Conservation (phyloP, 2,329 filamentous ascomycete genomes). For the Epichloe elymi region DNA sequence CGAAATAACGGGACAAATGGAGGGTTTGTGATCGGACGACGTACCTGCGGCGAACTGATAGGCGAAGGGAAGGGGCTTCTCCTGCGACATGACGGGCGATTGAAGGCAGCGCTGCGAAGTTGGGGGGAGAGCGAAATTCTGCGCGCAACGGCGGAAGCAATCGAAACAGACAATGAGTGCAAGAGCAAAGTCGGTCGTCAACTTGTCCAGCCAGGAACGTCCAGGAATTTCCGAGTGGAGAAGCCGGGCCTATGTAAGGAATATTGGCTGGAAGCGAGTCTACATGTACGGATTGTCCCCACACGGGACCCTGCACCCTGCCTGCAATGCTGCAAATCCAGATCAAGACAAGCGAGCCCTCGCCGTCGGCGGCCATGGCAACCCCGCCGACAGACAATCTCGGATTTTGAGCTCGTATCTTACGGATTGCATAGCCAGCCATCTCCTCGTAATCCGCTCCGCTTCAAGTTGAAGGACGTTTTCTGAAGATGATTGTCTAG, state of each 20-base stretch:
- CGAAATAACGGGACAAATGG: background rate
- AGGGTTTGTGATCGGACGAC: constrained; percentile 20
- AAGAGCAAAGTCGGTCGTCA: constrained; percentile 1
- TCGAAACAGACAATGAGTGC: background rate
- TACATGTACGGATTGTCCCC: too few species aligned
- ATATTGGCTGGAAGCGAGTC: too few species aligned
- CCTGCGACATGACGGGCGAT: constrained; percentile 42
- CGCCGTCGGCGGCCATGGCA: too few species aligned
- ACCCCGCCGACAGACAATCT: too few species aligned
- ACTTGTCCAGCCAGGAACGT: background rate
- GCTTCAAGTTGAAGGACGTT: too few species aligned
- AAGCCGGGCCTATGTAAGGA: background rate
- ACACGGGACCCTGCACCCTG: background rate
- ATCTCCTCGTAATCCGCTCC: too few species aligned
- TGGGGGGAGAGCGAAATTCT: background rate
- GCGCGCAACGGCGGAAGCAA: background rate
- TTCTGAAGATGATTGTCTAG: too few species aligned
- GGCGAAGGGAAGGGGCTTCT: constrained; percentile 73
- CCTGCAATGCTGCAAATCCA: too few species aligned
- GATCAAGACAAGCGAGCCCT: too few species aligned
- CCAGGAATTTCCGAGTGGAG: background rate
- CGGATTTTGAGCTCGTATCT: too few species aligned
- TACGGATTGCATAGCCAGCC: too few species aligned
- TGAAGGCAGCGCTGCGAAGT: constrained; percentile 8
- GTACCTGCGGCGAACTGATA: constrained; percentile 91